phyloP scores from a whole-genome alignment of 176 grass and related monocot species.

The Zea mays region Zm-B73-REFERENCE-NAM-5.0 NC_050098.1:203764001-203764500 shows the following conservation, averaged over 20 bases:
- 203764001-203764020: constrained; percentile 1
- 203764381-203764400: neutral
- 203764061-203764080: neutral
- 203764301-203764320: constrained; percentile 7
- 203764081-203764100: neutral
- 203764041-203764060: neutral
- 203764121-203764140: neutral
- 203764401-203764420: constrained; percentile 11
- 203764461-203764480: constrained; percentile 14
- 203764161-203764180: neutral
- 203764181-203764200: neutral
- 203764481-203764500: neutral
- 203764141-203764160: neutral
- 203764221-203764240: neutral
- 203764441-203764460: constrained; percentile 21
- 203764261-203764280: neutral
- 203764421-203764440: constrained; percentile 9
- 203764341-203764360: neutral
- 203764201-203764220: neutral
- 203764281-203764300: neutral
- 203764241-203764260: neutral
- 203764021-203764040: neutral
- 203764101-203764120: neutral
- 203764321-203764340: neutral
- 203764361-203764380: neutral